A percentile compares a stretch with the other conserved stretches of the same genome.
Conservation (phyloP, 208 protist species). For the Trypanosoma theileri region DNA sequence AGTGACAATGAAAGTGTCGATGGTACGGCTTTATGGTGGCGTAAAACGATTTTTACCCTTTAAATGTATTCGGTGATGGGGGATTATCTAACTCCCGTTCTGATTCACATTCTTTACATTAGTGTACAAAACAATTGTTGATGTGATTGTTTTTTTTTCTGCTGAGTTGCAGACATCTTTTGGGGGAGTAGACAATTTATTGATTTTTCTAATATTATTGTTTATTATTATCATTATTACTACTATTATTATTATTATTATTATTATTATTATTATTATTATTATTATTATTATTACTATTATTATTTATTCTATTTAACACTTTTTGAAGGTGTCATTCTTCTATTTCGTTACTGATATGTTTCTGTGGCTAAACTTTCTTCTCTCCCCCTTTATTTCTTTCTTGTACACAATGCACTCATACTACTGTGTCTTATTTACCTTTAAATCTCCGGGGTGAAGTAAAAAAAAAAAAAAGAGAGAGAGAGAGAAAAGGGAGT, state of each 20-base stretch:
- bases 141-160: conserved; percentile 11
- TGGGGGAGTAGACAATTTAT: too few relatives aligned
- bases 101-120: not conserved
- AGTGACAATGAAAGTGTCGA: not conserved
- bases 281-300: too few relatives aligned
- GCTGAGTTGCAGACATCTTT: not conserved
- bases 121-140: too few relatives aligned
- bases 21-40: not conserved
- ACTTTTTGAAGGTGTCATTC: not conserved
- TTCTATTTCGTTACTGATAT: not conserved
- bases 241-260: too few relatives aligned
- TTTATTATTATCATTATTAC: too few relatives aligned
- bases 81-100: not conserved
- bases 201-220: too few relatives aligned
- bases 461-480: too few relatives aligned
- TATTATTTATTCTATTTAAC: too few relatives aligned
- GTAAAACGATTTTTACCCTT: conserved; percentile 10
- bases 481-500: too few relatives aligned
- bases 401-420: not conserved
- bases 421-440: not conserved
- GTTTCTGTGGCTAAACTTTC: not conserved
- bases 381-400: not conserved
- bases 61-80: conserved; percentile 9
- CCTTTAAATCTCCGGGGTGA: not conserved
- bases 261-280: too few relatives aligned